A percentile compares a stretch with the other conserved stretches of the same genome.
These are phyloP conservation scores for Prunus dulcis DNA, from an alignment of 306 rosid species.

Conservation along the genomic window DNA sequence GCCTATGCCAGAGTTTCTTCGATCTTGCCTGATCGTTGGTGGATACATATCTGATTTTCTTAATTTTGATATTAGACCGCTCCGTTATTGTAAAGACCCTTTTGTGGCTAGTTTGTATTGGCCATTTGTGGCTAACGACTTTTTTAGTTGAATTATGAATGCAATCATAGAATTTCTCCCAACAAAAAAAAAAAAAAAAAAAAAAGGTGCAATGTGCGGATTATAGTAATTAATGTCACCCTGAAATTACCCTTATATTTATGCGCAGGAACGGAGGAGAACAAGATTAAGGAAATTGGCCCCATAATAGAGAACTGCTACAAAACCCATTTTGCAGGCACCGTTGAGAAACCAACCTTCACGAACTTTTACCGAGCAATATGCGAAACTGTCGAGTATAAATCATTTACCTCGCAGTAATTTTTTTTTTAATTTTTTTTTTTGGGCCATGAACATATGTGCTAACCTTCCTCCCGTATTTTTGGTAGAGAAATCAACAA, in stretches of 20 bases:
- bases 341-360: not conserved
- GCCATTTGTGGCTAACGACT: too few relatives aligned
- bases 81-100: too few relatives aligned
- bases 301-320: slow-evolving; percentile 25
- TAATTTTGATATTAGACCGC: too few relatives aligned
- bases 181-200: too few relatives aligned
- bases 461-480: not conserved
- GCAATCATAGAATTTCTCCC: too few relatives aligned
- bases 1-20: too few relatives aligned
- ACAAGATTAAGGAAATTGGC: slow-evolving; percentile 24
- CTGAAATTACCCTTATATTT: not conserved
- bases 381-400: slow-evolving; percentile 53
- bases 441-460: not conserved
- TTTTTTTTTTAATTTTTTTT: not conserved
- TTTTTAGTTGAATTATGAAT: too few relatives aligned
- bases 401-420: not conserved
- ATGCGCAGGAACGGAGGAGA: slow-evolving; percentile 43
- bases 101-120: too few relatives aligned
- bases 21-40: too few relatives aligned
- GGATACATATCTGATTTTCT: too few relatives aligned
- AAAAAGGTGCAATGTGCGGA: too few relatives aligned
- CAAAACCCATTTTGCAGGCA: not conserved
- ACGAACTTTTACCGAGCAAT: slow-evolving; percentile 42
- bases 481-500: slow-evolving; percentile 46
- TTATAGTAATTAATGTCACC: too few relatives aligned